Evolutionary conservation across 2,329 filamentous ascomycete genomes (phyloP), one percentile per base, ranked within the genome.

Genomic region (Alternaria infectoria): DNA sequence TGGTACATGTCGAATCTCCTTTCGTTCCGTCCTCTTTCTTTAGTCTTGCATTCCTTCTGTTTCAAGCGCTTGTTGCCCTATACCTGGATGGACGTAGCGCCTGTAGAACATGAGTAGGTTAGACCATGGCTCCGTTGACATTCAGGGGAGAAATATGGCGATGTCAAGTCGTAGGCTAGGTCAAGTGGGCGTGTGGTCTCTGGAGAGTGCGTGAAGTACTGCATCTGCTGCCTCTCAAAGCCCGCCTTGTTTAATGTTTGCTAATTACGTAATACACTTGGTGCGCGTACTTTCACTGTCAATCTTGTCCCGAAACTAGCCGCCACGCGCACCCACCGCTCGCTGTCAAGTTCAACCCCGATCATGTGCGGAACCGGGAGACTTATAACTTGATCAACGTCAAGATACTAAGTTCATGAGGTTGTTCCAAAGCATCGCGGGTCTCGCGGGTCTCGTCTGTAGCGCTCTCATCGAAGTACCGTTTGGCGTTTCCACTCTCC

Each of bases 161-260:
- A 40, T 40, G n/a, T 40, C 15, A 0, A 17, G 10, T 5, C 2
- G 2, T 40, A 40, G 2, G 2, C 8, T 4, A 40, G 8, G 0
- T 3, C 6, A 4, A 3, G 15, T 3, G 36, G n/a, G n/a, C 36
- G 36, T 3, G 15, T 9, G 9, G 9, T 40, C 1, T 17, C 36
- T 40, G 2, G 36, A 3, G 0, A 40, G 36, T 40, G 36, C n/a
- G n/a, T 17, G 36, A 40, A 17, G 8, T 17, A 40, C 36, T 17
- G 5, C 36, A 11, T 2, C 5, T 17, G 9, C 3, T 40, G 2
- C n/a, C 9, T 17, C 3, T 2, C 3, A 17, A 4, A 17, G 3
- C 2, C 4, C 36, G 9, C 36, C 8, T 40, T 10, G n/a, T 10
- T 40, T 3, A 3, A 2, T 17, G 15, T 40, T 17, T 11, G 9